These are phyloP conservation scores for Cicer cuneatum DNA, from an alignment of 306 rosid species.

Conservation along the genomic window DNA sequence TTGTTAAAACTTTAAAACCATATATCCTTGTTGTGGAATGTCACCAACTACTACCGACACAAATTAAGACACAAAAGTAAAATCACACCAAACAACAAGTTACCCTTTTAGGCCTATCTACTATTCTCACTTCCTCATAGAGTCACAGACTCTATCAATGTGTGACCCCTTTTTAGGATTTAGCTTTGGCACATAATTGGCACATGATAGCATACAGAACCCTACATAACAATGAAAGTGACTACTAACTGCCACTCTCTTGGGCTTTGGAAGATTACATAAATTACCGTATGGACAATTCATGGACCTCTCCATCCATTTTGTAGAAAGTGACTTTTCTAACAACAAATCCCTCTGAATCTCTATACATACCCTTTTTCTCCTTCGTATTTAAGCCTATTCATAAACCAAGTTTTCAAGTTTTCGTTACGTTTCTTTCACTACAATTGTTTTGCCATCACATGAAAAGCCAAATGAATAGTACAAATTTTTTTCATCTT, in stretches of 20 bases:
- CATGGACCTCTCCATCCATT: conserved; percentile 32
- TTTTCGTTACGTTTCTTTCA: conserved; percentile 15
- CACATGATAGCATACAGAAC: conserved; percentile 25
- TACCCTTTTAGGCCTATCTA: conserved; percentile 2
- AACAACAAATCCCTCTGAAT: conserved; percentile 23
- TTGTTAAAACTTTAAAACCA: not conserved
- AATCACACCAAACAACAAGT: not conserved
- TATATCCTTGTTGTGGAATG: not conserved
- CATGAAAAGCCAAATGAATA: not conserved
- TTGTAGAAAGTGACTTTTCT: conserved; percentile 45
- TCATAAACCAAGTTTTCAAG: not conserved
- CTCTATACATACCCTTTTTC: not conserved
- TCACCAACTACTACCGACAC: conserved; percentile 23
- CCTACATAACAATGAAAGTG: conserved; percentile 18
- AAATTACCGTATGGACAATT: not conserved
- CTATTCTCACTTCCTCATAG: not conserved
- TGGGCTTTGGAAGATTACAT: conserved; percentile 34
- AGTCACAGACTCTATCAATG: not conserved
- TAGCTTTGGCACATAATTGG: conserved; percentile 5
- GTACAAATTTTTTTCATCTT: not conserved
- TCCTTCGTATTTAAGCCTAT: not conserved
- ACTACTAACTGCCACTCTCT: conserved; percentile 45
- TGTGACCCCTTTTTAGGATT: conserved; percentile 9
- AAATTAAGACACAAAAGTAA: conserved; percentile 22
- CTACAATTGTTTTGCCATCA: conserved; percentile 7